Evolutionary conservation across 1,284 basidiomycete species (phyloP).

Genomic region (Grifola frondosa): DNA sequence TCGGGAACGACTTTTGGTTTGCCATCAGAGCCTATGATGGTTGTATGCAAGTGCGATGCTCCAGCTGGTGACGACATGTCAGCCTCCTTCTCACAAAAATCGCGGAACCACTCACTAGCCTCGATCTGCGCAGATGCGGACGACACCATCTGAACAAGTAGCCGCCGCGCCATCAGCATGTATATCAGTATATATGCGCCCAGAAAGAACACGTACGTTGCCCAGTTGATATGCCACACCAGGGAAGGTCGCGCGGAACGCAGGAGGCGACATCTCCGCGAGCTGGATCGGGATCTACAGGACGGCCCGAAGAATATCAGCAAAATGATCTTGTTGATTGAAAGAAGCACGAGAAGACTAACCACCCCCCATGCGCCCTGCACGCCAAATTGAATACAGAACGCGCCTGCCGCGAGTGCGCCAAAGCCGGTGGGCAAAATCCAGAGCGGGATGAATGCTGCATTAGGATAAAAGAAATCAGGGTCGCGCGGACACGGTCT

Average conservation of each 20-base stretch:
- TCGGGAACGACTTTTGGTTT: conserved; percentile 56
- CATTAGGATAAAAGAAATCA: neutral
- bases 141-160: conserved; percentile 80
- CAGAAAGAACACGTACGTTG: conserved; percentile 44
- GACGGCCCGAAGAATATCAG: neutral
- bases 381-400: conserved; percentile 84
- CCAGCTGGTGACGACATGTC: conserved; percentile 45
- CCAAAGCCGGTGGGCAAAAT: conserved; percentile 73
- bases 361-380: conserved; percentile 84
- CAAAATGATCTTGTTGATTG: too few relatives aligned
- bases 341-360: conserved; percentile 8
- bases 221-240: conserved; percentile 90
- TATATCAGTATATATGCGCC: conserved; percentile 3
- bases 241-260: conserved; percentile 91
- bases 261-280: conserved; percentile 89
- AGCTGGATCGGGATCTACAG: conserved; percentile 78
- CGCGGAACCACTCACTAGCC: conserved; percentile 53
- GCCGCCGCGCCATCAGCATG: conserved; percentile 3
- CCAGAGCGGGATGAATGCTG: conserved; percentile 79
- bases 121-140: conserved; percentile 91
- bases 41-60: conserved; percentile 57
- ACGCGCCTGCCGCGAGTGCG: conserved; percentile 73
- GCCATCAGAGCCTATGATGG: conserved; percentile 46
- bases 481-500: neutral
- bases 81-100: neutral